Percentiles rank a stretch among this genome's conserved stretches.
Conservation (phyloP, 495 filamentous ascomycete species). For the Arthonia radiata region DNA sequence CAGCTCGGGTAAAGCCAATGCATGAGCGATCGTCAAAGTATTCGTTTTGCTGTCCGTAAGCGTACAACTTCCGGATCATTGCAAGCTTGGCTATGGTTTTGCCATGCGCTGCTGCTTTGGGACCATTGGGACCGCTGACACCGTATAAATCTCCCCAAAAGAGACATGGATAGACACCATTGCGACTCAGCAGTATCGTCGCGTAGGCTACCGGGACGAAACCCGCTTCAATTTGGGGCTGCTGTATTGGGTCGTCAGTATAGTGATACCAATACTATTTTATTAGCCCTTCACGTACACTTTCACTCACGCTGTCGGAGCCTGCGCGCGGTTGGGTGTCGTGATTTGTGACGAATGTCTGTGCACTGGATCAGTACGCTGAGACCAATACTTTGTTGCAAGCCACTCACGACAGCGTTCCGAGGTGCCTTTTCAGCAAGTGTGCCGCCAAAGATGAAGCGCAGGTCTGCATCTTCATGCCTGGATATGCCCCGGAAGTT, state of each 20-base stretch:
- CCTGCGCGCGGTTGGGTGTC: constrained; percentile 30
- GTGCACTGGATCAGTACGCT: constrained; percentile 1
- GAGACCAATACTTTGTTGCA: constrained; percentile 2
- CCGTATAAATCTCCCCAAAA: constrained; percentile 60
- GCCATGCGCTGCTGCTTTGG: constrained; percentile 32
- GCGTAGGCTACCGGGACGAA: constrained; percentile 18
- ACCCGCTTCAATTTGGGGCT: constrained; percentile 11
- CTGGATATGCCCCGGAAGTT: constrained; percentile 34
- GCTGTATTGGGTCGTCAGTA: constrained; percentile 16
- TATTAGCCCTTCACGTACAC: constrained; percentile 18
- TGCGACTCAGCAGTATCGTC: constrained; percentile 35
- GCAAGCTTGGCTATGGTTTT: constrained; percentile 33
- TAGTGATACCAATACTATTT: constrained; percentile 31
- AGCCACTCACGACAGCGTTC: constrained; percentile 32
- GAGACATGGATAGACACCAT: constrained; percentile 43
- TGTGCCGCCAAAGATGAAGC: constrained; percentile 32
- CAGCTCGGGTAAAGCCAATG: constrained; percentile 44
- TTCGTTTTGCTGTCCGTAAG: constrained; percentile 40
- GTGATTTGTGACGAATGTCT: constrained; percentile 27
- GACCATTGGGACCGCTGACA: constrained; percentile 25
- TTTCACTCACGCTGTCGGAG: too few relatives aligned
- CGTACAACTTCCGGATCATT: constrained; percentile 40
- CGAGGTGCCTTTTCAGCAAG: constrained; percentile 30
- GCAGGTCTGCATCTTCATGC: constrained; percentile 27
- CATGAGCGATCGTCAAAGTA: constrained; percentile 43